Percentiles rank a stretch among this genome's conserved stretches.
Evolutionary conservation across 805 yeast species (phyloP).

Genomic region (Vanderwaltozyma verrucispora): DNA sequence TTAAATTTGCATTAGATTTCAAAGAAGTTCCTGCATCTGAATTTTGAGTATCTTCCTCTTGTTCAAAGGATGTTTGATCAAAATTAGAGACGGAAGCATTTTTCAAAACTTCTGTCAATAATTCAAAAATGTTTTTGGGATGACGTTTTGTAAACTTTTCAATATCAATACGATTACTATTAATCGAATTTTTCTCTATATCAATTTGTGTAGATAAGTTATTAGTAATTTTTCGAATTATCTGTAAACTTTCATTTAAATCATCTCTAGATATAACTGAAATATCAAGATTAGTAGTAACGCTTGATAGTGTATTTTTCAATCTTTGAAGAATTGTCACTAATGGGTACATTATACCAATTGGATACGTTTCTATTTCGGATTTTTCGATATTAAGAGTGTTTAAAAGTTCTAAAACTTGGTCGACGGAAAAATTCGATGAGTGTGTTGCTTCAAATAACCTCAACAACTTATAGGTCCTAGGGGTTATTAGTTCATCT

Average conservation of each 20-base stretch:
- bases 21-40: conserved; percentile 13
- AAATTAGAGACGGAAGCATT: conserved; percentile 36
- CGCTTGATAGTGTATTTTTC: conserved; percentile 42
- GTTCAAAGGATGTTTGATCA: not conserved
- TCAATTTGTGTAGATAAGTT: too few relatives aligned
- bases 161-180: too few relatives aligned
- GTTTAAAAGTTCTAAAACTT: conserved; percentile 52
- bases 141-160: not conserved
- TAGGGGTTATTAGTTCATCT: conserved; percentile 54
- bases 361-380: conserved; percentile 60
- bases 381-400: conserved; percentile 41
- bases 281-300: conserved; percentile 37
- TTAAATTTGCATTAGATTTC: conserved; percentile 33
- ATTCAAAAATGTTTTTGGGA: conserved; percentile 10
- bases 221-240: not conserved
- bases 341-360: conserved; percentile 60
- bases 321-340: conserved; percentile 47
- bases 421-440: conserved; percentile 37
- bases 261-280: conserved; percentile 63
- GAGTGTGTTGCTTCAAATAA: conserved; percentile 56
- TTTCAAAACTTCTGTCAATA: conserved; percentile 32
- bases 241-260: conserved; percentile 27
- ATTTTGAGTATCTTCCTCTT: conserved; percentile 6
- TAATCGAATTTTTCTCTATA: too few relatives aligned
- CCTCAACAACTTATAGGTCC: conserved; percentile 48